Evolutionary conservation across 352 stramenopile genomes (phyloP).

Genomic region (Phytophthora fragariaefolia): DNA sequence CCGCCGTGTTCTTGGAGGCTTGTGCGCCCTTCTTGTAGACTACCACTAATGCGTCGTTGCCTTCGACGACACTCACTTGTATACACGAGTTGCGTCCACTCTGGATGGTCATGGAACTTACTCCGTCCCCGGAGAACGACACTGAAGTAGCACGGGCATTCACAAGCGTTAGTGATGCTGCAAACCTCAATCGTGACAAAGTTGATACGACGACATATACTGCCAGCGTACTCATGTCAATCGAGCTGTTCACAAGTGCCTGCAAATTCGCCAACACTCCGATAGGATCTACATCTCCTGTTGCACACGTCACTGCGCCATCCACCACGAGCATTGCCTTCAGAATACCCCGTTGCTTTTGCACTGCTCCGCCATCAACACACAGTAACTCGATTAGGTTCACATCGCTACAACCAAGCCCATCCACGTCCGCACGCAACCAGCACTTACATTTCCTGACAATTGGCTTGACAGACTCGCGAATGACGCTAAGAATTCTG

Average conservation of each 20-base stretch:
- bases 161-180: conserved; percentile 7
- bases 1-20: conserved; percentile 65
- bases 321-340: conserved; percentile 92
- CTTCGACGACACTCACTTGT: conserved; percentile 87
- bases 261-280: conserved; percentile 92
- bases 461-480: conserved; percentile 85
- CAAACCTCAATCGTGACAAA: no score
- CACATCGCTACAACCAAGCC: no score
- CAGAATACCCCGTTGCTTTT: conserved; percentile 88
- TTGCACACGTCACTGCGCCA: conserved; percentile 80
- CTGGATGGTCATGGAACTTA: conserved; percentile 90
- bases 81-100: conserved; percentile 86
- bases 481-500: conserved; percentile 82
- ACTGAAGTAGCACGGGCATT: conserved; percentile 46
- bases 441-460: conserved; percentile 75
- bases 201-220: no score
- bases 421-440: neutral
- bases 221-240: conserved; percentile 89
- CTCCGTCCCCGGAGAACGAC: conserved; percentile 80
- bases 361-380: conserved; percentile 52
- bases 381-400: conserved; percentile 12
- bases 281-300: conserved; percentile 90
- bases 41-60: conserved; percentile 77
- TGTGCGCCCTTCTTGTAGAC: conserved; percentile 87
- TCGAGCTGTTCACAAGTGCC: conserved; percentile 83